phyloP scores from a whole-genome alignment of 345 rosid species.

The Hypericum perforatum region DNA sequence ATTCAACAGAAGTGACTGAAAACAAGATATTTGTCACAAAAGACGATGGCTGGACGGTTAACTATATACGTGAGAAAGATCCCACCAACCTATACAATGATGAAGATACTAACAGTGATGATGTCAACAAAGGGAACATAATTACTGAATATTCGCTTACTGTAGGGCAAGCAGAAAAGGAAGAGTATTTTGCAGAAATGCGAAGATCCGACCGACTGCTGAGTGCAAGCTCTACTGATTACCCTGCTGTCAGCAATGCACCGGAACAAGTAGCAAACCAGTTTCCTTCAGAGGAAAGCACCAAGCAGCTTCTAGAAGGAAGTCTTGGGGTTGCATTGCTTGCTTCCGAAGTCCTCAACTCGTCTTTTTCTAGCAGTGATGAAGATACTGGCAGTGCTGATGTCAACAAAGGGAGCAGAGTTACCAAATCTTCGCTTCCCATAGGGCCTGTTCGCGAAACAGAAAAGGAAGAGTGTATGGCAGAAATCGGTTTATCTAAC shows the following conservation, averaged over 20 bases:
- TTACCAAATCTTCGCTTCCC: no score
- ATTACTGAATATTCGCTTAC: background rate
- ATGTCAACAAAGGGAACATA: background rate
- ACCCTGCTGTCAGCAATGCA: background rate
- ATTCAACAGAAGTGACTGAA: conserved; percentile 11
- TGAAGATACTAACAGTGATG: background rate
- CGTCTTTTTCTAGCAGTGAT: conserved; percentile 14
- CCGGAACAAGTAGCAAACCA: conserved; percentile 14
- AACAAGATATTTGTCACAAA: conserved; percentile 6
- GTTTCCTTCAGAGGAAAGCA: conserved; percentile 10
- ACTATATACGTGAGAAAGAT: background rate
- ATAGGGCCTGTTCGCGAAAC: no score
- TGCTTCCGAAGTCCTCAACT: conserved; percentile 26
- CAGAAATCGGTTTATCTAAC: no score
- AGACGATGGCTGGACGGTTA: background rate
- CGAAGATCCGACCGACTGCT: conserved; percentile 1
- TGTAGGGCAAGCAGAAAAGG: conserved; percentile 3
- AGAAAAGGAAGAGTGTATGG: no score
- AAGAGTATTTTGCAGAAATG: conserved; percentile 11
- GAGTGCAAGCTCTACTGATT: conserved; percentile 7
- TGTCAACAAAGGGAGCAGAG: no score
- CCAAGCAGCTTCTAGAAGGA: conserved; percentile 9
- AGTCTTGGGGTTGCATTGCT: conserved; percentile 12
- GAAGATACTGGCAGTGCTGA: background rate
- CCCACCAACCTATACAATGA: background rate